Evolutionary conservation across 305 asterid species (phyloP), one percentile per base, ranked within the genome.

Genomic region (Fraxinus paxiana): DNA sequence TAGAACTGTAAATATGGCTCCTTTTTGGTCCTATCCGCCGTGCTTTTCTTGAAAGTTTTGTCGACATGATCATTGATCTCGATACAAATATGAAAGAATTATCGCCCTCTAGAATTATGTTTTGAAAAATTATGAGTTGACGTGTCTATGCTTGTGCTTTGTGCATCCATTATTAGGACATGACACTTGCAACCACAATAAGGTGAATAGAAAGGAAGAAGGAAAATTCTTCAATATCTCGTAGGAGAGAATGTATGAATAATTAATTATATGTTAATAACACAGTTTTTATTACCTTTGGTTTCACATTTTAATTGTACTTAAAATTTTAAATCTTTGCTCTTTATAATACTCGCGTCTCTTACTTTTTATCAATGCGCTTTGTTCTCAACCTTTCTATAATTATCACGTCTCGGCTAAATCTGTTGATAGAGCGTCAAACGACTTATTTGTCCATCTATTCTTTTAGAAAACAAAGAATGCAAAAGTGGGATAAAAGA

Each of bases 1-100:
- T 41, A 28, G 77, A 46, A 67, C 28, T 69, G 77, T 59, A 76
- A 8, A 81, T 81, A 65, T 6, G 20, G 22, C 74, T 77, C 48
- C 56, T 67, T 61, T 61, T 61, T 54, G 17, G 26, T 54, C 26
- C 65, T 18, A 17, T 26, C 4, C 3, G 8, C 9, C 33, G 9
- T 10, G 33, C 73, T 12, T 67, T 13, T 70, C 22, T 12, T 30
- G 5, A 30, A 30, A 30, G 10, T 31, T 70, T 33, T 30, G 41
- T 69, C 4, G 72, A 63, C 72, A 3, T 26, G n/a, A 24, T 9
- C 34, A 1, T 26, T 12, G 34, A 65, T 24, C 73, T 15, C 2
- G 41, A 30, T 69, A 69, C 22, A 30, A 12, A 69, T 69, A 69
- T 69, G 41, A 69, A 69, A 69, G 41, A 69, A 30, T 13, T 69